Conservation (phyloP, 768 basidiomycete species). For the Sarcomyxa edulis region DNA sequence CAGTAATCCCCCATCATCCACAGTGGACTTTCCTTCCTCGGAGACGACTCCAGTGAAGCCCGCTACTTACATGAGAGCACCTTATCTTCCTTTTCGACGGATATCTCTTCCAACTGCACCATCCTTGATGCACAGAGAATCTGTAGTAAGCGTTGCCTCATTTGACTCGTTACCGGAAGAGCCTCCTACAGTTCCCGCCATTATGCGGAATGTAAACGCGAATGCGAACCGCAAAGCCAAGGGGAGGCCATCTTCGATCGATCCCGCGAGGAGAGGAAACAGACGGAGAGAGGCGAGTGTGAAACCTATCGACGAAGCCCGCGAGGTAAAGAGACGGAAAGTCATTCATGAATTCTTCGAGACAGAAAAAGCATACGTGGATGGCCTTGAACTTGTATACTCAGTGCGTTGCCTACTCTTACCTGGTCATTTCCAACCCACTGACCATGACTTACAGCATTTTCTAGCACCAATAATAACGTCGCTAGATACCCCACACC, state of each 20-base stretch:
- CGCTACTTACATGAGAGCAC: constrained; percentile 29
- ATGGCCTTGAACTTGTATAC: constrained; percentile 80
- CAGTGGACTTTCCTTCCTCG: constrained; percentile 14
- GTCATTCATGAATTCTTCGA: constrained; percentile 78
- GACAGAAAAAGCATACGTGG: constrained; percentile 77
- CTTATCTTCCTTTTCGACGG: constrained; percentile 56
- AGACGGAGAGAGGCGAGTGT: constrained; percentile 31
- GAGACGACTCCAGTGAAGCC: constrained; percentile 17
- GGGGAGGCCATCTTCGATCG: constrained; percentile 30
- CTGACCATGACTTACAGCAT: constrained; percentile 41
- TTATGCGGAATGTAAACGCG: constrained; percentile 22
- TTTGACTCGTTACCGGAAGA: constrained; percentile 66
- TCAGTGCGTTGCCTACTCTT: constrained; percentile 43
- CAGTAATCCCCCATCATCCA: constrained; percentile 3
- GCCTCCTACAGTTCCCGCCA: constrained; percentile 23
- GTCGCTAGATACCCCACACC: constrained; percentile 63
- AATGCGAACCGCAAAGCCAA: constrained; percentile 22
- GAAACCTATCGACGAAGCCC: constrained; percentile 41
- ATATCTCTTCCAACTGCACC: constrained; percentile 56
- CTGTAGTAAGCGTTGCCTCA: constrained; percentile 66
- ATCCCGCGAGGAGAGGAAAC: constrained; percentile 31
- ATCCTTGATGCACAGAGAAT: constrained; percentile 50
- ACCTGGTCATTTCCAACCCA: constrained; percentile 1
- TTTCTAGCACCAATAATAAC: constrained; percentile 77
- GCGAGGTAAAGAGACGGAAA: constrained; percentile 54